Evolutionary conservation across 1,139 yeast genomes (phyloP).

Genomic region (Saccharomyces uvarum): DNA sequence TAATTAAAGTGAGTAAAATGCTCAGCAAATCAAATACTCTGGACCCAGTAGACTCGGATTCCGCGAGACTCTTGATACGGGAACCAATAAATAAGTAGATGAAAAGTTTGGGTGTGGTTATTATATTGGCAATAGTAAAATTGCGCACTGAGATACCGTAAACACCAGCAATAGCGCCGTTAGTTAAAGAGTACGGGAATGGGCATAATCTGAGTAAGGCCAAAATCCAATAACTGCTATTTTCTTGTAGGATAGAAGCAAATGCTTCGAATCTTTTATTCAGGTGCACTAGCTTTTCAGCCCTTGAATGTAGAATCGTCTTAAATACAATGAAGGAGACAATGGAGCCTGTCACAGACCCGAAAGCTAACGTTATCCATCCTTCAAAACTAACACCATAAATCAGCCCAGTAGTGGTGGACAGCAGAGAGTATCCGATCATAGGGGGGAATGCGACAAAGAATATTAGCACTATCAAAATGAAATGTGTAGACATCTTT

Average conservation of each 20-base stretch:
- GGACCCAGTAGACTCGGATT: conserved; percentile 44
- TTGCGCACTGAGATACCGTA: conserved; percentile 60
- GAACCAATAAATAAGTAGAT: conserved; percentile 77
- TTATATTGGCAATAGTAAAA: conserved; percentile 61
- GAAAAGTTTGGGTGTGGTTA: conserved; percentile 75
- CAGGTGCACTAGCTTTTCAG: conserved; percentile 43
- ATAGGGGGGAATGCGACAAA: conserved; percentile 76
- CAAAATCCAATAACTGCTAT: conserved; percentile 58
- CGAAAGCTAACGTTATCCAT: conserved; percentile 66
- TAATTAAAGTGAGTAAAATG: conserved; percentile 48
- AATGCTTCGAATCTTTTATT: conserved; percentile 70
- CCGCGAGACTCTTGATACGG: conserved; percentile 64
- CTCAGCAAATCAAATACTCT: conserved; percentile 58
- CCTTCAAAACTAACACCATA: conserved; percentile 72
- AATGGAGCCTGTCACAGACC: conserved; percentile 68
- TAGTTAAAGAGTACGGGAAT: conserved; percentile 82
- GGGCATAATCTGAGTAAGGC: conserved; percentile 79
- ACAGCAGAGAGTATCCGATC: conserved; percentile 68
- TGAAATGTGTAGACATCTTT: conserved; percentile 40
- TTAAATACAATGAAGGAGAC: conserved; percentile 64
- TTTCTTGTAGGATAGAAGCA: conserved; percentile 62
- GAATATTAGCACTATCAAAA: conserved; percentile 45
- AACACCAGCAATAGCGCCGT: conserved; percentile 84
- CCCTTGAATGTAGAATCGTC: conserved; percentile 49
- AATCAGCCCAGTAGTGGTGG: conserved; percentile 68